Base-by-base conservation (phyloP, 257 asterid species). In the Gentiana macrophylla region DNA sequence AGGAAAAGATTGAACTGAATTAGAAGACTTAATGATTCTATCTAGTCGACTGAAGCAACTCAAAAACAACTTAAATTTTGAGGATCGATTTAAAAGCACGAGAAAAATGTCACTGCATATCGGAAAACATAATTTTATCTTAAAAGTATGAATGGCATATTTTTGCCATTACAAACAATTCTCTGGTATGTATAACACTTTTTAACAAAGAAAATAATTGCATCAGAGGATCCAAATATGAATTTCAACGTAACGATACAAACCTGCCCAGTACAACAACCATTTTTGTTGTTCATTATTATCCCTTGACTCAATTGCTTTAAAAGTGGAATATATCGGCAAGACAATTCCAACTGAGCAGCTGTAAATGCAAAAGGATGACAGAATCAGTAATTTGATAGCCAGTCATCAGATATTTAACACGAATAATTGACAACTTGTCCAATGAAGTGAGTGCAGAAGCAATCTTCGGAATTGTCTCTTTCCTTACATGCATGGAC, bases 181-280 rank as follows among this genome's bases (percentile, higher is more conserved):
- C 46, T 5, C 9, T 41, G 46, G 46, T 41, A 41, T 41, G 46
- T 10, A 41, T 41, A 10, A 41, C 46, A 41, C 46, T 10, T 41
- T 41, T 41, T 41, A 41, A 5, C 46, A 41, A 2, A 41, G 46
- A 41, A 41, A 41, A 41, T 10, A 24, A 24, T 41, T 41, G 46
- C 46, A 41, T 5, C 24, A 41, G 11, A 4, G 46, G 46, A 41
- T 5, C 5, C 46, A 41, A 41, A 7, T 41, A 50, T n/a, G 43
- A 59, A 11, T 43, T 48, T 35, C 32, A 50, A 56, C 37, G 24
- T 51, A 41, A 7, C 6, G 46, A 41, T 9, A 72, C 86, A 61
- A 57, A 92, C 99, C 97, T 69, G 99, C 95, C 99, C 99, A 92
- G 62, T 92, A 92, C 46, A 81, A 12, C 60, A 92, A 94, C 97